Evolutionary conservation across 176 grass and related monocot species (phyloP), one percentile per base, ranked within the genome.

Genomic region (Carex pumila): DNA sequence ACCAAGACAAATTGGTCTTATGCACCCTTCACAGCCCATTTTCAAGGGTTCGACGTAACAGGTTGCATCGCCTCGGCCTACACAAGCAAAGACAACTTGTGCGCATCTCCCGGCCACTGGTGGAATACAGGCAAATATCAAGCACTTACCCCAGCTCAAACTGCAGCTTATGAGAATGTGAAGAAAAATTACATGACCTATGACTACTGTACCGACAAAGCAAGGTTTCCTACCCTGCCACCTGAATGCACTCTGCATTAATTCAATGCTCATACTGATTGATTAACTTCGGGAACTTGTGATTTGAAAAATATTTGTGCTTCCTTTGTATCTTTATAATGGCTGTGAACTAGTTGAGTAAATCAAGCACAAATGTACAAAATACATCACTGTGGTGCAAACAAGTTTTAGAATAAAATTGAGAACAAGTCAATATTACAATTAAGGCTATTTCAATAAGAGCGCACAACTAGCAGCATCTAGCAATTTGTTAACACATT

Each of bases 181-280:
- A 90, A 49, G 87, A 62, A 32, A 50, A 84, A 85, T 2, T 83
- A 87, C 29, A 58, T 97, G 37, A 90, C 39, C 18, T 93, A 97
- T 66, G 89, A 97, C 58, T 97, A 93, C 29, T 97, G 91, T 45
- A 15, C 39, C 3, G 89, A 97, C 18, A 83, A 41, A 52, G 71
- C 0, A 9, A 64, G 85, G 86, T 89, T 87, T 80, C 87, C 69
- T 14, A 73, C 61, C 29, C 12, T 1, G 0, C 91, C 89, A 18
- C 11, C 82, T 0, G 91, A 97, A 83, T 96, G 93, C 71, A 58
- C 12, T 79, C 47, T 14, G 71, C 36, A 17, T 41, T 71, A 34
- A 71, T 71, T 71, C 37, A 19, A 29, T 63, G 61, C 25, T 63
- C 5, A 63, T 18, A 9, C 65, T 34, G 14, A 68, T 45, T 45